phyloP scores from a whole-genome alignment of 495 filamentous ascomycete species.

The Penicillium goetzii region DNA sequence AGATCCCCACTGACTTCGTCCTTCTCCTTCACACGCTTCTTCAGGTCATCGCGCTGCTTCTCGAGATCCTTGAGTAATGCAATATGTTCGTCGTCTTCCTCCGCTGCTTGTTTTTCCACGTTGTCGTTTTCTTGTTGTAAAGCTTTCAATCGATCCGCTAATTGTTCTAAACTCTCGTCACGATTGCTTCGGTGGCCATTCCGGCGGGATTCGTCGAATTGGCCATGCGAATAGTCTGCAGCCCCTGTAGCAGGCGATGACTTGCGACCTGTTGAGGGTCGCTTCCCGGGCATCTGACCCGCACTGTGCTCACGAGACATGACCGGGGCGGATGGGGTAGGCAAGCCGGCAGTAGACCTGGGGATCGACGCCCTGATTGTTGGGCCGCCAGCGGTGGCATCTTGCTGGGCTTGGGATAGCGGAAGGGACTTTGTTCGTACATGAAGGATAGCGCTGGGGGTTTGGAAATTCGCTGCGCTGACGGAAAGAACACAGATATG shows the following conservation, averaged over 20 bases:
- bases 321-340: conserved; percentile 54
- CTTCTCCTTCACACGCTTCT: conserved; percentile 56
- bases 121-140: conserved; percentile 77
- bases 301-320: conserved; percentile 67
- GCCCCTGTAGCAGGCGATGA: conserved; percentile 72
- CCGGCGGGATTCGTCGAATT: conserved; percentile 45
- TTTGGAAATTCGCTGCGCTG: conserved; percentile 87
- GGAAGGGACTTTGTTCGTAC: conserved; percentile 69
- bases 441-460: conserved; percentile 81
- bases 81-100: conserved; percentile 76
- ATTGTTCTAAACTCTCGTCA: conserved; percentile 52
- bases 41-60: conserved; percentile 72
- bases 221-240: conserved; percentile 47
- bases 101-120: conserved; percentile 62
- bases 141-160: conserved; percentile 72
- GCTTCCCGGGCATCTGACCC: conserved; percentile 59
- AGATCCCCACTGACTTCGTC: conserved; percentile 31
- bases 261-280: conserved; percentile 71
- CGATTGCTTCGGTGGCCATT: conserved; percentile 33
- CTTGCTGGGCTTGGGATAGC: conserved; percentile 54
- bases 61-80: conserved; percentile 59
- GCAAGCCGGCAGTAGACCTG: conserved; percentile 55
- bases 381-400: conserved; percentile 46
- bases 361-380: conserved; percentile 50
- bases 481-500: conserved; percentile 89